Conservation (phyloP, 345 rosid species). For the rapeseed (Brassica napus) region Da-Ae NC_063442.1:13654501-13655000, state of each 20-base stretch:
- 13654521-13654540: conserved; percentile 14
- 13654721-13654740: neutral
- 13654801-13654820: neutral
- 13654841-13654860: neutral
- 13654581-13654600: conserved; percentile 16
- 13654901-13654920: neutral
- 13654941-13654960: neutral
- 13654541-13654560: conserved; percentile 32
- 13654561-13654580: conserved; percentile 32
- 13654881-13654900: neutral
- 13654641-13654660: neutral
- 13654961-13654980: neutral
- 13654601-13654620: conserved; percentile 24
- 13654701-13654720: neutral
- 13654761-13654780: neutral
- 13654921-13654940: neutral
- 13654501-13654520: conserved; percentile 8
- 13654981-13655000: neutral
- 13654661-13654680: neutral
- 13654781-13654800: neutral
- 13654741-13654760: neutral
- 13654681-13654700: neutral
- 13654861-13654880: neutral
- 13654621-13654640: conserved; percentile 15
- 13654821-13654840: neutral